These are phyloP conservation scores for Aspergillus cejpii DNA, from an alignment of 2,329 filamentous ascomycete species.

Conservation along the genomic window DNA sequence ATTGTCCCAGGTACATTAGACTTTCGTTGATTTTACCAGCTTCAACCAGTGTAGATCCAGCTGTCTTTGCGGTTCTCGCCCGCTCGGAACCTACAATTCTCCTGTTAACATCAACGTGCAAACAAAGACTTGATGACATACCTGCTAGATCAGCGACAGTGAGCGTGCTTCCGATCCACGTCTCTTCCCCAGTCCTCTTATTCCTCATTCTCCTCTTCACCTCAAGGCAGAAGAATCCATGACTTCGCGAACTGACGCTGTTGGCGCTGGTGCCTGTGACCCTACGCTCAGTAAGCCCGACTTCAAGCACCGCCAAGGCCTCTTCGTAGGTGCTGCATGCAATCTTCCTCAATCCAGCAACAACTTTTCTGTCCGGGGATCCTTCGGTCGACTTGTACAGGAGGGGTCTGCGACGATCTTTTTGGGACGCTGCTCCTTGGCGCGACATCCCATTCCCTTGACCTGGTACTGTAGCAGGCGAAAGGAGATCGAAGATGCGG, in stretches of 20 bases:
- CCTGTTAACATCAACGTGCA: slow-evolving; percentile 14
- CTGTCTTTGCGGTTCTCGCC: slow-evolving; percentile 86
- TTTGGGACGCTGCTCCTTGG: slow-evolving; percentile 47
- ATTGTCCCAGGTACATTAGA: slow-evolving; percentile 96
- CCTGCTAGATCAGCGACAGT: slow-evolving; percentile 90
- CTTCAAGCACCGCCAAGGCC: slow-evolving; percentile 82
- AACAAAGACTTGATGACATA: slow-evolving; percentile 23
- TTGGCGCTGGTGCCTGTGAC: slow-evolving; percentile 91
- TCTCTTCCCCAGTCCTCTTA: slow-evolving; percentile 47
- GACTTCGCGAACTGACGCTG: slow-evolving; percentile 82
- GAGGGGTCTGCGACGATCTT: slow-evolving; percentile 70
- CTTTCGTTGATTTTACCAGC: slow-evolving; percentile 98
- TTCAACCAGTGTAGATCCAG: slow-evolving; percentile 84
- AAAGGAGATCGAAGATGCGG: slow-evolving; percentile 88
- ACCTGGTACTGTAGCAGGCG: slow-evolving; percentile 44
- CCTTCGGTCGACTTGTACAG: slow-evolving; percentile 88
- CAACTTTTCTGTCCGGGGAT: slow-evolving; percentile 86
- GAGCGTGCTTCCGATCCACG: slow-evolving; percentile 70
- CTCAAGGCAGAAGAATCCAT: slow-evolving; percentile 94
- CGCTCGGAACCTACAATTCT: slow-evolving; percentile 63
- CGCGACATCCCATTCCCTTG: slow-evolving; percentile 36
- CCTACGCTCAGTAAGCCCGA: slow-evolving; percentile 75
- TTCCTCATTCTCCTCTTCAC: slow-evolving; percentile 67
- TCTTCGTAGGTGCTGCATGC: slow-evolving; percentile 77
- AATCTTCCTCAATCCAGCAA: slow-evolving; percentile 84